These are phyloP conservation scores for Guyanaporus albipodus DNA, from an alignment of 768 basidiomycete species.

Conservation along the genomic window DNA sequence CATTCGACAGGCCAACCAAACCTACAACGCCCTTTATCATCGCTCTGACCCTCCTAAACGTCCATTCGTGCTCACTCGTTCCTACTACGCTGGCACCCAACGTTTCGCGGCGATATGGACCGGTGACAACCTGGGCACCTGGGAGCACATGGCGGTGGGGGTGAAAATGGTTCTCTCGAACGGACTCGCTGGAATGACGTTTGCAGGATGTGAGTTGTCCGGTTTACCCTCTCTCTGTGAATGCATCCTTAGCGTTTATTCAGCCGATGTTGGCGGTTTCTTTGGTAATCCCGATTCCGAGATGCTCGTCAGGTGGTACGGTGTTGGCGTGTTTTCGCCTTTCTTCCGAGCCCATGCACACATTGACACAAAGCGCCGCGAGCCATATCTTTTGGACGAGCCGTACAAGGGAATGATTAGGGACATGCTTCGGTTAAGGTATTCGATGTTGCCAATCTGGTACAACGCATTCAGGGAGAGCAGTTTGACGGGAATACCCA, in stretches of 20 bases:
- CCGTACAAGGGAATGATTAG: constrained; percentile 83
- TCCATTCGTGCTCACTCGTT: constrained; percentile 93
- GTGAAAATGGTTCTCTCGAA: constrained; percentile 91
- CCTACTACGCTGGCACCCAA: constrained; percentile 95
- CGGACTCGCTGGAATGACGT: constrained; percentile 87
- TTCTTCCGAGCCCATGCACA: constrained; percentile 99
- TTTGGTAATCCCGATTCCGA: constrained; percentile 95
- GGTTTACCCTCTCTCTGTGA: not conserved
- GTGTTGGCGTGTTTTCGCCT: constrained; percentile 89
- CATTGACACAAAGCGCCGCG: constrained; percentile 95
- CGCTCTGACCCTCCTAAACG: constrained; percentile 75
- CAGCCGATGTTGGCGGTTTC: constrained; percentile 98
- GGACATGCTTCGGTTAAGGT: constrained; percentile 75
- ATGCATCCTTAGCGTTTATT: not conserved
- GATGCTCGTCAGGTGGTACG: constrained; percentile 97
- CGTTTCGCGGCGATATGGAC: constrained; percentile 98
- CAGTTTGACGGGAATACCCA: constrained; percentile 73
- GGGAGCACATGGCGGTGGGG: constrained; percentile 95
- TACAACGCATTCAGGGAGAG: constrained; percentile 97
- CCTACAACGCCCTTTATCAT: constrained; percentile 70
- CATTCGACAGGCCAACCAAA: constrained; percentile 69
- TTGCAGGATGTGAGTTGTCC: constrained; percentile 72
- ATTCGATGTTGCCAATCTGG: constrained; percentile 88
- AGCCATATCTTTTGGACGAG: constrained; percentile 89
- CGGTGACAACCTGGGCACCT: constrained; percentile 94